Evolutionary conservation across 2,329 filamentous ascomycete genomes (phyloP).

Genomic region (Magnaporthiopsis poae): DNA sequence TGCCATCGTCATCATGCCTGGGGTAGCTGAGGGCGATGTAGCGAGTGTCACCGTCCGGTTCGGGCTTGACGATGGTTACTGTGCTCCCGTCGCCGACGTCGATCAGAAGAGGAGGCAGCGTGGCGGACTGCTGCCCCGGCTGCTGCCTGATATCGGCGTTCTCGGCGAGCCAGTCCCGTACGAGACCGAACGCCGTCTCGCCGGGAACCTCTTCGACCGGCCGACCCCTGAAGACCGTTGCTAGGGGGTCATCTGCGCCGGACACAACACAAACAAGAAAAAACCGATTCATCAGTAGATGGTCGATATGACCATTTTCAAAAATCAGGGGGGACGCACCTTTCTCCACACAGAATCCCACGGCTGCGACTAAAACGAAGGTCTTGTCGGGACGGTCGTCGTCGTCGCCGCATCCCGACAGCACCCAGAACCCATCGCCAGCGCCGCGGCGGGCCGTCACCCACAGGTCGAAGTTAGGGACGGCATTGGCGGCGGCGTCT

Average conservation of each 20-base stretch:
- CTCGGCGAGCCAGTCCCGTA: background rate
- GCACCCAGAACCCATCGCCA: background rate
- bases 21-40: constrained; percentile 3
- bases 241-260: background rate
- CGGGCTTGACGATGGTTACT: background rate
- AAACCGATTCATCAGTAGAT: background rate
- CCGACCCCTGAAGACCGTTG: background rate
- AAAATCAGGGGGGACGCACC: background rate
- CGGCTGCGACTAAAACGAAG: background rate
- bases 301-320: too few relatives aligned
- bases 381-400: background rate
- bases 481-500: background rate
- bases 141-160: background rate
- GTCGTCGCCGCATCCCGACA: background rate
- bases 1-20: too few relatives aligned
- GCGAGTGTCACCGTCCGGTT: too few relatives aligned
- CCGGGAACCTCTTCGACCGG: background rate
- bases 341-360: background rate
- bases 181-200: background rate
- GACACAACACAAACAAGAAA: background rate
- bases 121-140: background rate
- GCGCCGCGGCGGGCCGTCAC: background rate
- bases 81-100: background rate
- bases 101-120: background rate
- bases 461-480: background rate